Percentiles rank a stretch among this genome's conserved stretches.
Evolutionary conservation across 192 early-diverging fungal genomes (phyloP).

Genomic region (Mortierella claussenii): DNA sequence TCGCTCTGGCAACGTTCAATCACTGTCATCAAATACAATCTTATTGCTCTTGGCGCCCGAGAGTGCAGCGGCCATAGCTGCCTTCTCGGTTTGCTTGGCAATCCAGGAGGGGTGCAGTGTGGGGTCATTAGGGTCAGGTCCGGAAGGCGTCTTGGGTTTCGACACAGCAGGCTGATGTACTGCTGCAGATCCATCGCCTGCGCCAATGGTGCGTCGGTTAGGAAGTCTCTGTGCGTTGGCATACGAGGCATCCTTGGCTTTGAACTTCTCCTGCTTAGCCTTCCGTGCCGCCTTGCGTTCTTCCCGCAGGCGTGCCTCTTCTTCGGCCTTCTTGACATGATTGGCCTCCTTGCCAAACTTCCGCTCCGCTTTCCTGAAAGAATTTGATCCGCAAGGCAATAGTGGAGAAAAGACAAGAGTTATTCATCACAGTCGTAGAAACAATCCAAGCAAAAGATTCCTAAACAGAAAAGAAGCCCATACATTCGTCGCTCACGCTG

Average conservation of each 20-base stretch:
- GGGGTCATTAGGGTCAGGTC: conserved; percentile 40
- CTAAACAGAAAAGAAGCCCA: conserved; percentile 9
- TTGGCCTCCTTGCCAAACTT: conserved; percentile 67
- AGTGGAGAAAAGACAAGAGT: not conserved
- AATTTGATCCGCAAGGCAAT: not conserved
- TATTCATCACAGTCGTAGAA: not conserved
- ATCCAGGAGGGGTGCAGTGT: conserved; percentile 51
- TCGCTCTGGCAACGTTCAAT: not conserved
- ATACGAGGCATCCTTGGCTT: conserved; percentile 32
- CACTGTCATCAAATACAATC: conserved; percentile 60
- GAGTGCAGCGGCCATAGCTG: conserved; percentile 47
- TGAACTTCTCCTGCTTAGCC: conserved; percentile 25
- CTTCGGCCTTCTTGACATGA: conserved; percentile 61
- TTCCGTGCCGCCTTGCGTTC: conserved; percentile 48
- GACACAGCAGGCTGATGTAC: not conserved
- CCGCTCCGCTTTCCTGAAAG: conserved; percentile 52
- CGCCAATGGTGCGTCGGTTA: conserved; percentile 29
- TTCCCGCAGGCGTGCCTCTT: conserved; percentile 47
- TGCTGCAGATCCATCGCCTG: conserved; percentile 42
- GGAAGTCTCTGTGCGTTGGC: conserved; percentile 40
- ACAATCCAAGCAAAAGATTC: not conserved
- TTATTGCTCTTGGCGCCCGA: conserved; percentile 61
- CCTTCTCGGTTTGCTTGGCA: conserved; percentile 53
- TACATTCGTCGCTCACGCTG: conserved; percentile 63
- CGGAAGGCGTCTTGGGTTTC: conserved; percentile 20